Evolutionary conservation across 768 basidiomycete species (phyloP).

Genomic region (Lentinula edodes): DNA sequence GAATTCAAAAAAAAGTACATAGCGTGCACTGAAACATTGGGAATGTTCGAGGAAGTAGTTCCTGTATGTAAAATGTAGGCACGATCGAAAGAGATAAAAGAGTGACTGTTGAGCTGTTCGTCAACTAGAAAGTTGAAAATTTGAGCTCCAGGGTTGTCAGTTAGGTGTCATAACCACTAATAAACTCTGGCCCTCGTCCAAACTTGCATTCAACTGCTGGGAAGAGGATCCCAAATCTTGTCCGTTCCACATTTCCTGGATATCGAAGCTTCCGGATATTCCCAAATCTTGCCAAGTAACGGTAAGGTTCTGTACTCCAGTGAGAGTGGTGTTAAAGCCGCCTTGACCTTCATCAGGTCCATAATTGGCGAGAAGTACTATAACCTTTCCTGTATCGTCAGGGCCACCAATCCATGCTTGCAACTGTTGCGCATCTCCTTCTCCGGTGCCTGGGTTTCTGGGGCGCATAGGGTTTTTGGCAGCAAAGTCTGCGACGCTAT

Average conservation of each 20-base stretch:
- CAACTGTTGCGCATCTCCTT: constrained; percentile 2
- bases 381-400: background rate
- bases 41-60: no score
- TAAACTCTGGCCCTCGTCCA: constrained; percentile 7
- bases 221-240: background rate
- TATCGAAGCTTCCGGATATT: background rate
- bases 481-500: constrained; percentile 4
- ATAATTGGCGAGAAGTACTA: constrained; percentile 7
- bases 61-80: no score
- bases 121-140: background rate
- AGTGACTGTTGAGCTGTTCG: background rate
- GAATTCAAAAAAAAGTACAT: no score
- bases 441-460: constrained; percentile 3
- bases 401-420: constrained; percentile 10
- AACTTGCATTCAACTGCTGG: background rate
- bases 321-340: constrained; percentile 1
- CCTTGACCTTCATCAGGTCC: constrained; percentile 8
- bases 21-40: no score
- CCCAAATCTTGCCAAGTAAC: constrained; percentile 3
- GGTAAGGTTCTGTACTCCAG: constrained; percentile 2
- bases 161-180: background rate
- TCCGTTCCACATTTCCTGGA: constrained; percentile 3
- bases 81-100: background rate
- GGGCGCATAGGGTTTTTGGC: constrained; percentile 4
- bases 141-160: background rate